phyloP scores from a whole-genome alignment of 23 red algal species.

The Pyropia yezoensis region DNA sequence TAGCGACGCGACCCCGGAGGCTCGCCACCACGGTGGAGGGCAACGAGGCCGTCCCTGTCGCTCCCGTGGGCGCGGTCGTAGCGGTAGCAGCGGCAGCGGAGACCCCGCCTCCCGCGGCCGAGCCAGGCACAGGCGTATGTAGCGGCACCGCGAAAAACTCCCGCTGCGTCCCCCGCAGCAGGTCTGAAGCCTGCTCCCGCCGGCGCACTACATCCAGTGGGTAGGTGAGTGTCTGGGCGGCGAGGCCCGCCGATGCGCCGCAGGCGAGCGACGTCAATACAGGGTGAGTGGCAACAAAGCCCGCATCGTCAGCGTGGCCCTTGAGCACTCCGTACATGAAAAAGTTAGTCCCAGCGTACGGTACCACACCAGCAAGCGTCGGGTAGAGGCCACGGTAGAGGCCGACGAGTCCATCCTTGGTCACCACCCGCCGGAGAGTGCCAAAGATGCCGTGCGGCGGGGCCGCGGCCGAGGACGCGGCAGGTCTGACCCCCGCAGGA shows the following conservation, averaged over 20 bases:
- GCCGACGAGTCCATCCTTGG: slow-evolving; percentile 37
- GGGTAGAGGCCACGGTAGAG: slow-evolving; percentile 76
- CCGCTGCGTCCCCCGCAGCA: too few species aligned
- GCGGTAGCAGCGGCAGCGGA: too few species aligned
- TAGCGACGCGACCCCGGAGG: too few species aligned
- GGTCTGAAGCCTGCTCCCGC: slow-evolving; percentile 39
- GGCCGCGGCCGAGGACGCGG: background rate
- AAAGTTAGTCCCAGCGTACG: slow-evolving; percentile 87
- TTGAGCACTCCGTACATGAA: slow-evolving; percentile 66
- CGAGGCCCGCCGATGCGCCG: slow-evolving; percentile 62
- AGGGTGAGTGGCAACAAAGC: slow-evolving; percentile 22
- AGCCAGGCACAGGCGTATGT: too few species aligned
- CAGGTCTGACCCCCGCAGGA: too few species aligned
- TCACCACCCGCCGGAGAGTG: slow-evolving; percentile 19
- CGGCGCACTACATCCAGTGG: slow-evolving; percentile 79
- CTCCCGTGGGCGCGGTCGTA: too few species aligned
- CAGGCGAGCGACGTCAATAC: slow-evolving; percentile 56
- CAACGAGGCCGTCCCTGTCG: too few species aligned
- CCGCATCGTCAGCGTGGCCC: slow-evolving; percentile 13
- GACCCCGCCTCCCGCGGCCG: too few species aligned
- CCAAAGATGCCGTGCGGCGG: slow-evolving; percentile 12
- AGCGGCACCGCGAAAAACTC: too few species aligned
- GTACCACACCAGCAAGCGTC: slow-evolving; percentile 87
- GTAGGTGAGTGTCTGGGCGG: slow-evolving; percentile 72
- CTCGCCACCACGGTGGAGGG: too few species aligned